Conservation (phyloP, 345 rosid species). For the Dipteronia sinensis region DNA sequence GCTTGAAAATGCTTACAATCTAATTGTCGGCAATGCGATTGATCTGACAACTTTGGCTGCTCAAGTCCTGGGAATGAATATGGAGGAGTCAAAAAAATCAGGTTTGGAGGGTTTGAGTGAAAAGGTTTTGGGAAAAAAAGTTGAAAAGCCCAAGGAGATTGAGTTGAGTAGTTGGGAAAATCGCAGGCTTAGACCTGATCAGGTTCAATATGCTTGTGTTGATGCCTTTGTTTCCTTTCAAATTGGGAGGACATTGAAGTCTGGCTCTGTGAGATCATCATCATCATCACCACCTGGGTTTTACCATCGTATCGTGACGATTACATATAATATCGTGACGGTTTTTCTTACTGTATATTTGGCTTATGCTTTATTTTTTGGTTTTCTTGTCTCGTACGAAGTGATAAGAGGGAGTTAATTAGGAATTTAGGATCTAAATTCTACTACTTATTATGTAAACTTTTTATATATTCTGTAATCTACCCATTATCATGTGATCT, state of each 20-base stretch:
- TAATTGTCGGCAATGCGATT: slow-evolving; percentile 29
- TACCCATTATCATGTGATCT: too few relatives aligned
- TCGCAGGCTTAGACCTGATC: slow-evolving; percentile 32
- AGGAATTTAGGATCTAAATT: too few relatives aligned
- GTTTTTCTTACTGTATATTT: too few relatives aligned
- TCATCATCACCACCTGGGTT: too few relatives aligned
- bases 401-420: too few relatives aligned
- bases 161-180: slow-evolving; percentile 44
- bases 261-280: too few relatives aligned
- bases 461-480: too few relatives aligned
- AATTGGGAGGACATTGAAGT: slow-evolving; percentile 29
- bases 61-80: neutral
- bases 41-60: slow-evolving; percentile 32
- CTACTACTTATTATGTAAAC: too few relatives aligned
- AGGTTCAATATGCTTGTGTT: slow-evolving; percentile 52
- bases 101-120: slow-evolving; percentile 38
- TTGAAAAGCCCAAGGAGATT: slow-evolving; percentile 38
- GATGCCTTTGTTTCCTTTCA: slow-evolving; percentile 41
- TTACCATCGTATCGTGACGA: too few relatives aligned
- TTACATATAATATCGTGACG: too few relatives aligned
- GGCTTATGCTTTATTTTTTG: too few relatives aligned
- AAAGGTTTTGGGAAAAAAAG: slow-evolving; percentile 35
- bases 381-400: too few relatives aligned
- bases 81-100: slow-evolving; percentile 21
- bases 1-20: slow-evolving; percentile 31